Evolutionary conservation across 495 filamentous ascomycete species (phyloP).

Genomic region (Xylaria flabelliformis): DNA sequence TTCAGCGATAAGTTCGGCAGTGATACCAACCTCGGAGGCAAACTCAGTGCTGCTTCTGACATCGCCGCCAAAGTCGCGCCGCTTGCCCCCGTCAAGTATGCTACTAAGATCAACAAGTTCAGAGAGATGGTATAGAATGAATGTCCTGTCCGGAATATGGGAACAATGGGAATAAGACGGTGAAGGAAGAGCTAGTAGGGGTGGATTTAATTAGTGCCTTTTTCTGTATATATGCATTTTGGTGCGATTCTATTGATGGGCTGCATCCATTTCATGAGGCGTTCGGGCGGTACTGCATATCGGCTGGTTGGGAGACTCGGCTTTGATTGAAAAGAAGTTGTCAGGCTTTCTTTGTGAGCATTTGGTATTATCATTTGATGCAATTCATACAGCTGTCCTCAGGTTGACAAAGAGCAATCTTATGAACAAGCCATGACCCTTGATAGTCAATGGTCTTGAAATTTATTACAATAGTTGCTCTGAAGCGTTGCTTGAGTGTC

Average conservation of each 20-base stretch:
- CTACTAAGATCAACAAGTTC: slow-evolving; percentile 15
- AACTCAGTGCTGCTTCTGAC: slow-evolving; percentile 1
- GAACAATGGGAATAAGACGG: not conserved
- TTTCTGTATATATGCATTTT: slow-evolving; percentile 4
- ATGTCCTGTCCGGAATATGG: not conserved
- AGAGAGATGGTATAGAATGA: slow-evolving; percentile 14
- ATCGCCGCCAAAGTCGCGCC: slow-evolving; percentile 20
- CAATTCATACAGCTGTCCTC: not conserved
- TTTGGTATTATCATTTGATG: not conserved
- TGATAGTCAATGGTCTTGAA: not conserved
- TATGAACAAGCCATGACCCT: not conserved
- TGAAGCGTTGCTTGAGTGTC: not conserved
- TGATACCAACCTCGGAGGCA: not conserved
- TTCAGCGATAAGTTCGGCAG: slow-evolving; percentile 22
- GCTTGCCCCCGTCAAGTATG: not conserved
- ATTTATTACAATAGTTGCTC: not conserved
- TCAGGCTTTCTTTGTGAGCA: not conserved
- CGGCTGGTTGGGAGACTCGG: not conserved
- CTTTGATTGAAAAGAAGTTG: not conserved
- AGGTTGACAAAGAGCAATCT: not conserved
- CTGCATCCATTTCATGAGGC: slow-evolving; percentile 4
- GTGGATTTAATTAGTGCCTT: not conserved
- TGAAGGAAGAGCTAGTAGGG: not conserved
- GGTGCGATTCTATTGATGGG: not conserved
- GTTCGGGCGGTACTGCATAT: slow-evolving; percentile 13